Base-by-base conservation (phyloP, 2,329 filamentous ascomycete species). In the Zasmidium cellare region DNA sequence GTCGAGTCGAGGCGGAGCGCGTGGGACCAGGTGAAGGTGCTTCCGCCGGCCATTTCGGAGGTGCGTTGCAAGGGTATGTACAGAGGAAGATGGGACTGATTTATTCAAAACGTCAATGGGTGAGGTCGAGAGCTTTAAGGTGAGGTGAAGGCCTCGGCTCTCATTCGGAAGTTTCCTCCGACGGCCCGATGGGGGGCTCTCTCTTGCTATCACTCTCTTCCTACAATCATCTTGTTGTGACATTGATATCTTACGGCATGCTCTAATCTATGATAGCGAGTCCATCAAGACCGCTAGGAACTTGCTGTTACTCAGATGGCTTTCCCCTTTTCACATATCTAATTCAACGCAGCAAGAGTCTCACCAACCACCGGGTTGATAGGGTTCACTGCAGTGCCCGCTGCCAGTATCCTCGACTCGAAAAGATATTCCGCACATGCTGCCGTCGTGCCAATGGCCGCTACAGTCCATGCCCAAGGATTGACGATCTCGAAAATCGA, bases 381-480 rank as follows among this genome's bases (percentile, higher is more conserved):
- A 9, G 53, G 52, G 24, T 59, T 59, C 1, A 46, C 50, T 7
- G 53, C 53, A 11, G 51, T 51, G 16, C 45, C 38, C 19, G 50
- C 41, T 23, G 28, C 46, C 3, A 31, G 31, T 3, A 61, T 11
- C 18, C 53, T 23, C 20, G 50, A 55, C 48, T 62, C 54, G 7
- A 51, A 53, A 24, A 62, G 19, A 23, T 53, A 59, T 16, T 46
- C 56, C 7, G 47, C 51, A 2, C 19, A 55, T 0, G 81, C 78
- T 20, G 79, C 82, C 2, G 76, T 72, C 11, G 75, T 77, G 12
- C 84, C 84, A 41, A 76, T 72, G 1, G 77, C 82, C 11, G 81
- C 58, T 1, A 85, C 76, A 20, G 74, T 74, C 80, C 83, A 83
- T 2, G 80, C 68, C 84, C 84, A 87, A 58, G 80, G 79, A 62